Conservation (phyloP, 305 asterid species). For the Striga hermonthica region DNA sequence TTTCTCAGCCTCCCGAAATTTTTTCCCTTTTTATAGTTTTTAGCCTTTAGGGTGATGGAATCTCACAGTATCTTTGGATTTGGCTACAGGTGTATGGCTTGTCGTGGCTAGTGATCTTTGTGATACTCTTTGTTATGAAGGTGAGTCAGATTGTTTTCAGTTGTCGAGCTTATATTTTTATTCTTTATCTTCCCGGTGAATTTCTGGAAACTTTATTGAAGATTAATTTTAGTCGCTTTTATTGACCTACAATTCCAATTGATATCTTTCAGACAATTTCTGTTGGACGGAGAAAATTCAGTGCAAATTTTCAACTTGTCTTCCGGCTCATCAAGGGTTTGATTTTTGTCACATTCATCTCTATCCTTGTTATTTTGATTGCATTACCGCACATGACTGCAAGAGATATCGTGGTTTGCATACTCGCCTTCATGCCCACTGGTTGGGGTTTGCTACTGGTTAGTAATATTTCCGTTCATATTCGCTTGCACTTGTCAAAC, state of each 20-base stretch:
- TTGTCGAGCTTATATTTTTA: too few relatives aligned
- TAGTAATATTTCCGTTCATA: conserved; percentile 31
- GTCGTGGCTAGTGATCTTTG: conserved; percentile 79
- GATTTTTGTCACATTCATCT: conserved; percentile 65
- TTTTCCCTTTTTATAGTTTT: not conserved
- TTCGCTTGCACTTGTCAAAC: too few relatives aligned
- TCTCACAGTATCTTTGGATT: conserved; percentile 9
- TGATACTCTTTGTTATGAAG: conserved; percentile 84
- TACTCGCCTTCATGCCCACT: conserved; percentile 89
- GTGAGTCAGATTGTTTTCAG: conserved; percentile 37
- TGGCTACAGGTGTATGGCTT: conserved; percentile 68
- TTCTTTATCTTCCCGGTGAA: too few relatives aligned
- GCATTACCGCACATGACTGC: conserved; percentile 65
- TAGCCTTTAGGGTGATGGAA: conserved; percentile 1
- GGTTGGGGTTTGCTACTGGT: conserved; percentile 97
- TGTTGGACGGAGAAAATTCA: conserved; percentile 78
- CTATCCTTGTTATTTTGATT: conserved; percentile 63
- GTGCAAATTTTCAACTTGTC: conserved; percentile 73
- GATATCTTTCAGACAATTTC: conserved; percentile 63
- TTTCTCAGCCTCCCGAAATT: conserved; percentile 16
- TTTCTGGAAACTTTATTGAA: too few relatives aligned
- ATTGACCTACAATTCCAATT: conserved; percentile 10
- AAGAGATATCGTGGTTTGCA: conserved; percentile 65
- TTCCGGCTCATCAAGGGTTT: conserved; percentile 84
- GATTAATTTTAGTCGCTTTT: too few relatives aligned